Percentiles rank a stretch among this genome's conserved stretches.
Conservation (phyloP, 495 filamentous ascomycete genomes). For the Penicillium pulvis region DNA sequence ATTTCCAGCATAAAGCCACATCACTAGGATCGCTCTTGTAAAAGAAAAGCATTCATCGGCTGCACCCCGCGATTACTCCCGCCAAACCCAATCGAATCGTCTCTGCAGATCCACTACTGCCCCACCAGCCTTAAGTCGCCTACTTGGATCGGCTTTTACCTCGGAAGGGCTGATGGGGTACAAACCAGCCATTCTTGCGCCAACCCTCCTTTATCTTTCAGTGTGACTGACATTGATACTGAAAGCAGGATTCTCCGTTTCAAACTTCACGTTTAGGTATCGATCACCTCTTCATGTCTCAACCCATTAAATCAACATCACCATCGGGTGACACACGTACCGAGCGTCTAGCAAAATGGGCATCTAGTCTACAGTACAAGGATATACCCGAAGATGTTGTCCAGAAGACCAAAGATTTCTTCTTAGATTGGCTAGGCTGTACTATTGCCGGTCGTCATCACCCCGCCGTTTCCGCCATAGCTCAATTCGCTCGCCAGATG, state of each 20-base stretch:
- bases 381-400: constrained; percentile 35
- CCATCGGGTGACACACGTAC: constrained; percentile 18
- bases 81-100: constrained; percentile 14
- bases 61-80: constrained; percentile 12
- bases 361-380: constrained; percentile 25
- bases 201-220: not conserved
- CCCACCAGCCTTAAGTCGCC: constrained; percentile 20
- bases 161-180: constrained; percentile 13
- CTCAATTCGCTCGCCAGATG: constrained; percentile 31
- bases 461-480: constrained; percentile 34
- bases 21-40: not conserved
- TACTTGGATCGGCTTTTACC: constrained; percentile 19
- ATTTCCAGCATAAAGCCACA: not conserved
- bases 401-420: constrained; percentile 40
- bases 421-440: constrained; percentile 37
- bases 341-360: constrained; percentile 30
- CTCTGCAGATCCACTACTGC: constrained; percentile 6
- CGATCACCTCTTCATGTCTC: constrained; percentile 7
- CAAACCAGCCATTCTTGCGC: constrained; percentile 3
- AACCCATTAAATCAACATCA: not conserved
- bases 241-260: not conserved
- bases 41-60: not conserved
- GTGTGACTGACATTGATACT: not conserved
- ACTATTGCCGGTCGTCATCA: constrained; percentile 39
- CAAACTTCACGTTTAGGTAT: not conserved